Conservation (phyloP, 345 rosid species). For the Ceriops zippeliana region DNA sequence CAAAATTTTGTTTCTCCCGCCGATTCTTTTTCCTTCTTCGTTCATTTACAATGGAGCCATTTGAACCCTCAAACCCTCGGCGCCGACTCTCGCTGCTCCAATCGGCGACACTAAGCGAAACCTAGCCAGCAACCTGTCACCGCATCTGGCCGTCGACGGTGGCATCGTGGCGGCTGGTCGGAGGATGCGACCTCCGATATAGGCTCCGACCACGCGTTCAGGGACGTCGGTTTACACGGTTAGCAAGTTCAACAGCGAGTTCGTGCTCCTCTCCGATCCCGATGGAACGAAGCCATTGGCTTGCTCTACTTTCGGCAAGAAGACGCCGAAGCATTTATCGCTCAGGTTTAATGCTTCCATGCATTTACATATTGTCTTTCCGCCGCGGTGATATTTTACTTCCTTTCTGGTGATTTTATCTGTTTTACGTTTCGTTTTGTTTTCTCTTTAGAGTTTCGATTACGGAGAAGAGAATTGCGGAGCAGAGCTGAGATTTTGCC, state of each 20-base stretch:
- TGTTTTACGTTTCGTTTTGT: no score
- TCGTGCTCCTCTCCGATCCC: slow-evolving; percentile 89
- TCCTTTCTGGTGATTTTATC: background rate
- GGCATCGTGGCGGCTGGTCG: no score
- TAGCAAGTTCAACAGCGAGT: slow-evolving; percentile 84
- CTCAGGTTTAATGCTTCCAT: slow-evolving; percentile 44
- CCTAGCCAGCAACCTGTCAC: no score
- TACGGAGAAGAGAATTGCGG: slow-evolving; percentile 68
- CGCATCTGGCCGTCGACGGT: no score
- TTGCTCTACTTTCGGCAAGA: slow-evolving; percentile 92
- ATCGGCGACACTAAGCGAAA: no score
- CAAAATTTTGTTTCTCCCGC: no score
- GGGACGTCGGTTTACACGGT: slow-evolving; percentile 84
- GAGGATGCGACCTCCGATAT: no score
- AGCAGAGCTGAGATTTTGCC: slow-evolving; percentile 31
- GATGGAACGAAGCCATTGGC: slow-evolving; percentile 69
- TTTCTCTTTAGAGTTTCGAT: slow-evolving; percentile 47
- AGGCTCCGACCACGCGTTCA: no score
- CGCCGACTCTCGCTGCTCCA: no score
- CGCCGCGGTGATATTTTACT: background rate
- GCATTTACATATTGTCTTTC: background rate
- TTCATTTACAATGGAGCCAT: no score
- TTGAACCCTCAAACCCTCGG: no score
- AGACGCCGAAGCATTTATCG: slow-evolving; percentile 92
- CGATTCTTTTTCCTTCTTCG: no score